Evolutionary conservation across 2,329 filamentous ascomycete species (phyloP), one percentile per base, ranked within the genome.

Genomic region (Stagonosporopsis cucurbitacearum): DNA sequence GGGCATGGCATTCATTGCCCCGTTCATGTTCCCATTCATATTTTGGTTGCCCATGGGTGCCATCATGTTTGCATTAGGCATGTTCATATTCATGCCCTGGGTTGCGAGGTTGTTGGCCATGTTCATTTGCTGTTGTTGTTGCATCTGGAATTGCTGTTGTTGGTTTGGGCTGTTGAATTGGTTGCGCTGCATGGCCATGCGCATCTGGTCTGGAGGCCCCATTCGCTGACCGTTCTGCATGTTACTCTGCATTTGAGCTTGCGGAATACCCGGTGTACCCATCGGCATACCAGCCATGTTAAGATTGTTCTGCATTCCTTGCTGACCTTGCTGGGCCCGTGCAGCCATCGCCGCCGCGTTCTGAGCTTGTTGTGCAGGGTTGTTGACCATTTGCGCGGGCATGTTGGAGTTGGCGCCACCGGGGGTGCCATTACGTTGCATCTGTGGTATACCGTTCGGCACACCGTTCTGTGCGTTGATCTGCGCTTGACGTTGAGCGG

Each of bases 211-310:
- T 13, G 71, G 73, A 58, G 75, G 75, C 39, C 65, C 67, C 78
- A 91, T 83, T 50, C 88, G 83, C 49, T 85, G 81, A 59, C 88
- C 83, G 43, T 76, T 77, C 59, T 79, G 80, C 73, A 82, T 80
- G 30, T 82, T 78, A 15, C 82, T 81, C 65, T 89, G 87, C 78
- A 91, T 83, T 62, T 89, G 89, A 22, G 88, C 87, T 70, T 90
- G 88, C 33, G 87, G 86, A 22, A 90, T 81, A 41, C 84, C 84
- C 56, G 85, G 86, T 2, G 50, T 80, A 66, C 75, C 85, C 81
- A 69, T 82, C 73, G 69, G 82, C 81, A 66, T 81, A 71, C 62
- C 83, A 77, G 66, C 78, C 77, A 74, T 85, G 81, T 67, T 74
- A 53, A 83, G 78, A 30, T 79, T 80, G 62, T 79, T 79, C 58